Conservation (phyloP, 2,329 filamentous ascomycete species). For the Aspergillus candidus region DNA sequence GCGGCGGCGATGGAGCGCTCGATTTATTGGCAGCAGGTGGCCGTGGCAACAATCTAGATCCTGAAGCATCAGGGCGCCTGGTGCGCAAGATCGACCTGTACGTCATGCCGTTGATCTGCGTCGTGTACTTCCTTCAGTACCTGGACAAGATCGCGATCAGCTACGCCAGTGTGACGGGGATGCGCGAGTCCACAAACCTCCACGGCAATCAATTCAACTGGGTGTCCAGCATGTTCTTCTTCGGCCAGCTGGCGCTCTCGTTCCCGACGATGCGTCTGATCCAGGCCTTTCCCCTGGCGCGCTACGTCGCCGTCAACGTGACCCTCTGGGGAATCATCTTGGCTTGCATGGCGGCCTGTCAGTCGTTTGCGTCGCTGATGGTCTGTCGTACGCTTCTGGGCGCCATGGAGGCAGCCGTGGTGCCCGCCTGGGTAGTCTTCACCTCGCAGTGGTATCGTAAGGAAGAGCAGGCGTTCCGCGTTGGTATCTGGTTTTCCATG, state of each 20-base stretch:
- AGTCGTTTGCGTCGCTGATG: conserved; percentile 46
- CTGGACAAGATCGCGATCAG: conserved; percentile 22
- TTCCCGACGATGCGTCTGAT: conserved; percentile 37
- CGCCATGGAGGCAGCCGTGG: conserved; percentile 43
- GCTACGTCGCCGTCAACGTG: conserved; percentile 34
- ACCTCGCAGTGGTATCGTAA: conserved; percentile 28
- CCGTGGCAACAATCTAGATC: conserved; percentile 2
- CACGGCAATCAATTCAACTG: conserved; percentile 42
- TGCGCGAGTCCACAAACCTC: conserved; percentile 29
- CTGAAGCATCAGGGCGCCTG: conserved; percentile 9
- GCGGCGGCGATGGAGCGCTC: conserved; percentile 4
- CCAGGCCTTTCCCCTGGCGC: conserved; percentile 35
- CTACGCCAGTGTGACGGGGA: conserved; percentile 24
- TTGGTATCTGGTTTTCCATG: conserved; percentile 25
- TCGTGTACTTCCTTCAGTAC: conserved; percentile 28
- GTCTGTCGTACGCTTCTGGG: conserved; percentile 48
- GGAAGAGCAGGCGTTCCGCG: conserved; percentile 28
- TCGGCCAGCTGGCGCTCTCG: conserved; percentile 25
- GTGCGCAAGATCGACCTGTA: conserved; percentile 26
- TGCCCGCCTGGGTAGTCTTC: conserved; percentile 26
- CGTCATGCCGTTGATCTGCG: conserved; percentile 26
- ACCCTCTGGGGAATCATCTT: conserved; percentile 29
- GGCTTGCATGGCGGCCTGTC: conserved; percentile 25
- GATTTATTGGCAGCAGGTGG: not conserved
- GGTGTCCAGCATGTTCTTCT: conserved; percentile 29